A percentile compares a stretch with the other conserved stretches of the same genome.
Conservation (phyloP, 805 yeast genomes). For the Kodamaea neixiangensis region DNA sequence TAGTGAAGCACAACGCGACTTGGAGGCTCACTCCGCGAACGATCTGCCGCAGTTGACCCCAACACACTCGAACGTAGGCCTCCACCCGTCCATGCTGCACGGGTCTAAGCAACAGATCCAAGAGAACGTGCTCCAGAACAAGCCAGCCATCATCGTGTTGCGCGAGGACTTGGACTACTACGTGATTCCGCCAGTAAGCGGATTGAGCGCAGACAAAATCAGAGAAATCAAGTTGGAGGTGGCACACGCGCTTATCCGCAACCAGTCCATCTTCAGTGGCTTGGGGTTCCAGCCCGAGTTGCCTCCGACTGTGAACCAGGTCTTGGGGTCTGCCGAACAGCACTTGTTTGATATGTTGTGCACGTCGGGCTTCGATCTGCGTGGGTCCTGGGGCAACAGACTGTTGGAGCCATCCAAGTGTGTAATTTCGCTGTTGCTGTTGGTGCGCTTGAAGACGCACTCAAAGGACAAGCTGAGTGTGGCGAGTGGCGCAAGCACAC, state of each 20-base stretch:
- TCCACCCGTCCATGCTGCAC: conserved; percentile 19
- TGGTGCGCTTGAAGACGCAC: conserved; percentile 55
- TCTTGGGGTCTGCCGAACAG: conserved; percentile 86
- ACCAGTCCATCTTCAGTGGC: conserved; percentile 73
- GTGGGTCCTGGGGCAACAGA: conserved; percentile 84
- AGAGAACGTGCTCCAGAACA: conserved; percentile 62
- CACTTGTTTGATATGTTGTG: conserved; percentile 94
- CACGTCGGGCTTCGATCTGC: conserved; percentile 72
- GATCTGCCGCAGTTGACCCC: conserved; percentile 32
- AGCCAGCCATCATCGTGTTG: conserved; percentile 88
- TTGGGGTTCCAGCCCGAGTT: conserved; percentile 53
- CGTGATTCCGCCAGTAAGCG: conserved; percentile 74
- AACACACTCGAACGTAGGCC: not conserved
- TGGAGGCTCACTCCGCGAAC: conserved; percentile 27
- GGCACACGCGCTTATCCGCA: conserved; percentile 61
- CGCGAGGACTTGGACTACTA: conserved; percentile 94
- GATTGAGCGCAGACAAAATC: conserved; percentile 59
- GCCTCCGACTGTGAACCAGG: conserved; percentile 42
- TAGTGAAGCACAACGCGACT: conserved; percentile 64
- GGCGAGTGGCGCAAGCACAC: conserved; percentile 25
- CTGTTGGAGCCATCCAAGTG: conserved; percentile 86
- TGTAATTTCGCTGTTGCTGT: conserved; percentile 79
- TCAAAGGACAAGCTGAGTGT: conserved; percentile 16
- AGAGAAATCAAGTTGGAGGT: conserved; percentile 69
- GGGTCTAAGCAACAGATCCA: conserved; percentile 24